phyloP scores from a whole-genome alignment of 495 filamentous ascomycete genomes.

The Podospora tetraspora region DNA sequence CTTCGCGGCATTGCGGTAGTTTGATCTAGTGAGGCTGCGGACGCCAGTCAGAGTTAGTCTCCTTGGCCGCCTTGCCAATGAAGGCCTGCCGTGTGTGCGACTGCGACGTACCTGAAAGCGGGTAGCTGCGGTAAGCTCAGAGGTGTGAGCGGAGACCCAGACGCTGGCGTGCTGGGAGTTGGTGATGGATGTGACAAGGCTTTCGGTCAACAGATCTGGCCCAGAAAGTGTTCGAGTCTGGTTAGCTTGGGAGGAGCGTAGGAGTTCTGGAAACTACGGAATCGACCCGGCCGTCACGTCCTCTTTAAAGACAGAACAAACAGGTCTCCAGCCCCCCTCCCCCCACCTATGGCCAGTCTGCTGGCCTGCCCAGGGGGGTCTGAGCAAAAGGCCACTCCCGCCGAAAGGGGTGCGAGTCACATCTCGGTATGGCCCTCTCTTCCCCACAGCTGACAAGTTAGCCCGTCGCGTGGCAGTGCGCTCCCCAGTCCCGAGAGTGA shows the following conservation, averaged over 20 bases:
- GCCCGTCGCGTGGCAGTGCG: conserved; percentile 12
- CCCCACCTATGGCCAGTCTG: conserved; percentile 16
- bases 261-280: conserved; percentile 5
- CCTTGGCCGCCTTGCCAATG: not conserved
- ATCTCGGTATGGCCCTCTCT: not conserved
- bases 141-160: not conserved
- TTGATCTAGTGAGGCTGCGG: not conserved
- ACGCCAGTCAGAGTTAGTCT: conserved; percentile 6
- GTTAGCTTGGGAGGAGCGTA: conserved; percentile 8
- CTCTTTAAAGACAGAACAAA: conserved; percentile 21
- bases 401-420: conserved; percentile 7
- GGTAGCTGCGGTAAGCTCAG: not conserved
- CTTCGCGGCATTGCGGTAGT: conserved; percentile 12
- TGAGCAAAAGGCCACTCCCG: conserved; percentile 21
- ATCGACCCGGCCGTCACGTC: conserved; percentile 12
- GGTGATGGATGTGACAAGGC: conserved; percentile 6
- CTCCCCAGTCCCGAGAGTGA: conserved; percentile 13
- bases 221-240: conserved; percentile 5
- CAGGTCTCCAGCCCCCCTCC: not conserved
- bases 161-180: not conserved
- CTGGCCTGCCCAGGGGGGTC: conserved; percentile 12
- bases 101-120: not conserved
- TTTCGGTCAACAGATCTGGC: conserved; percentile 1
- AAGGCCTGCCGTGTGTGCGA: not conserved
- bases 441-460: conserved; percentile 13